A percentile compares a stretch with the other conserved stretches of the same genome.
Evolutionary conservation across 208 protist genomes (phyloP).

Genomic region (Leishmania braziliensis): DNA sequence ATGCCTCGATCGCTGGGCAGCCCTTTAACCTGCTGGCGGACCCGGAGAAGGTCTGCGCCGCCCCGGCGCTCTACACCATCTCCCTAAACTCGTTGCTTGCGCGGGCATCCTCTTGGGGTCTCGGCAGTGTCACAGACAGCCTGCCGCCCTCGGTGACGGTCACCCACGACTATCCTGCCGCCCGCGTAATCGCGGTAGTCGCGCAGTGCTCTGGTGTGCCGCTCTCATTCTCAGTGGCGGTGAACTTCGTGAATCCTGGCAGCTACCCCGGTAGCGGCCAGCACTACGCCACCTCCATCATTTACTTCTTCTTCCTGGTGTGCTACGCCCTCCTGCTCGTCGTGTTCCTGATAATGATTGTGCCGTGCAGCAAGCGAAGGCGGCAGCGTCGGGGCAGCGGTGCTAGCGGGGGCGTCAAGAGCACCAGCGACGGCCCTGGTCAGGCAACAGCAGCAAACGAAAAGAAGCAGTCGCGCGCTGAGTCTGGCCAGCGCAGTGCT

Average conservation of each 20-base stretch:
- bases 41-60: constrained; percentile 34
- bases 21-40: constrained; percentile 27
- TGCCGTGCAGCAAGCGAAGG: constrained; percentile 33
- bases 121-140: constrained; percentile 21
- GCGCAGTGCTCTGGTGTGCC: constrained; percentile 66
- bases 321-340: constrained; percentile 35
- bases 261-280: constrained; percentile 31
- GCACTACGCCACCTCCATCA: constrained; percentile 36
- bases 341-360: constrained; percentile 38
- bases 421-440: background rate
- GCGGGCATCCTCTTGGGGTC: constrained; percentile 15
- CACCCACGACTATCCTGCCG: constrained; percentile 25
- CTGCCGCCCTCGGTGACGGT: constrained; percentile 21
- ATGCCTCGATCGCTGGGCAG: background rate
- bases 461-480: background rate
- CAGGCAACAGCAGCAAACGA: background rate
- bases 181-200: constrained; percentile 47
- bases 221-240: constrained; percentile 34
- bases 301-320: constrained; percentile 45
- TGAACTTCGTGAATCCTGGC: constrained; percentile 34
- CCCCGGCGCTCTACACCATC: constrained; percentile 48
- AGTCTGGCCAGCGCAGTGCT: background rate
- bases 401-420: background rate
- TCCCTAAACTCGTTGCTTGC: constrained; percentile 34
- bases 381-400: background rate